These are phyloP conservation scores for Mycosphaerella arachidis DNA, from an alignment of 2,329 filamentous ascomycete species.

Conservation along the genomic window DNA sequence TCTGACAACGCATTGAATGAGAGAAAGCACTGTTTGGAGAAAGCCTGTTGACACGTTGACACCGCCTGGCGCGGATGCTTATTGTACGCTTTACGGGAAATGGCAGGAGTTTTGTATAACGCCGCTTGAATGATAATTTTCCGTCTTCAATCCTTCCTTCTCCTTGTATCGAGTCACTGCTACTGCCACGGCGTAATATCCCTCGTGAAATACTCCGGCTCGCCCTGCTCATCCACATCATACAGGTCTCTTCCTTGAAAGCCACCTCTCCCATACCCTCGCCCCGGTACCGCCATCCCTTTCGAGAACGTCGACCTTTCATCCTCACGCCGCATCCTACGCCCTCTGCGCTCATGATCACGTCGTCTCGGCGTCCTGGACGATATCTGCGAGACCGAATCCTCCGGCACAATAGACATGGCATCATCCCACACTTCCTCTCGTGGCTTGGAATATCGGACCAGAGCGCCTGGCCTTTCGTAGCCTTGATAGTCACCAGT, in stretches of 20 bases:
- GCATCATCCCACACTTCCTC: neutral
- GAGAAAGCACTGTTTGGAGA: neutral
- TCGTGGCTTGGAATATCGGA: neutral
- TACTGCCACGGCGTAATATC: constrained; percentile 10
- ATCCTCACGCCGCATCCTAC: constrained; percentile 4
- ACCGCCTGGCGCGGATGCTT: neutral
- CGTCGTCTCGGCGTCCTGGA: neutral
- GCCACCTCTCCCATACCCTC: neutral
- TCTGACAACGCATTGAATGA: neutral
- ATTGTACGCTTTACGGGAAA: neutral
- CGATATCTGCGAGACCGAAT: constrained; percentile 19
- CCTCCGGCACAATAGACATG: constrained; percentile 8
- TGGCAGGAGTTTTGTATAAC: neutral
- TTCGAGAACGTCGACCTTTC: constrained; percentile 1
- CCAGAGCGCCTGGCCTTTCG: neutral
- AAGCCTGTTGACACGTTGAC: neutral
- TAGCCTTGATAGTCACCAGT: neutral
- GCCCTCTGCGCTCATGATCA: neutral
- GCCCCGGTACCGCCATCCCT: neutral
- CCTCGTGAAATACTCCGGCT: constrained; percentile 3
- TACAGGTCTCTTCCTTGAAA: neutral
- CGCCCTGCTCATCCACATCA: neutral
- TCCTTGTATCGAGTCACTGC: neutral
- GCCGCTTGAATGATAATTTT: neutral
- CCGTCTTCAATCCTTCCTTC: neutral